Evolutionary conservation across 2,329 filamentous ascomycete species (phyloP).

Genomic region (Chaetomium sp.): DNA sequence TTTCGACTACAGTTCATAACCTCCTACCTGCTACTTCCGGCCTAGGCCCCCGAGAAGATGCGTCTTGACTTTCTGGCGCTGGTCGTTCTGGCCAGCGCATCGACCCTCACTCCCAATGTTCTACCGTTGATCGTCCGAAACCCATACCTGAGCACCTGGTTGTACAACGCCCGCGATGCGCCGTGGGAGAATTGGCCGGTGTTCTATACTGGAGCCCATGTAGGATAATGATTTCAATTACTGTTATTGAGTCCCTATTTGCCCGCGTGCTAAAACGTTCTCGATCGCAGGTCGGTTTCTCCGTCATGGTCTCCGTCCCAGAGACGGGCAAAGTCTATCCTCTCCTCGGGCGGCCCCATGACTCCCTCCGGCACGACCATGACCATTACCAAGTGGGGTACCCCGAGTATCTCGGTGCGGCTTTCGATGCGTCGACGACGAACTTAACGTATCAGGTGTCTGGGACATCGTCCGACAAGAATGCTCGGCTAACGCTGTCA

Average conservation of each 20-base stretch:
- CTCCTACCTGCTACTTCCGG: background rate
- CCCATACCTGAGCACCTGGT: constrained; percentile 55
- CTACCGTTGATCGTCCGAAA: constrained; percentile 53
- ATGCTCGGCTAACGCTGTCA: constrained; percentile 38
- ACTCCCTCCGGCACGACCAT: constrained; percentile 35
- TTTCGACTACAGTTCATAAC: background rate
- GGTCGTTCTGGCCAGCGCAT: constrained; percentile 37
- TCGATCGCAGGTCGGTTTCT: constrained; percentile 39
- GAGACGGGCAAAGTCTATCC: constrained; percentile 40
- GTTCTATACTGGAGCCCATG: constrained; percentile 32
- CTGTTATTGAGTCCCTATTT: background rate
- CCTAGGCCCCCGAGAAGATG: constrained; percentile 21
- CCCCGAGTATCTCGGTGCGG: constrained; percentile 39
- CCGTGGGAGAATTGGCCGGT: constrained; percentile 86
- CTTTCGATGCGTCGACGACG: constrained; percentile 44
- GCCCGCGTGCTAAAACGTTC: constrained; percentile 2
- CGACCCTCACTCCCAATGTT: constrained; percentile 49
- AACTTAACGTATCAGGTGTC: constrained; percentile 43
- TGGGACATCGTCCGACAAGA: constrained; percentile 23
- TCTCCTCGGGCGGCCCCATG: constrained; percentile 45
- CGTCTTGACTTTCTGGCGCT: constrained; percentile 28
- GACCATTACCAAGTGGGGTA: constrained; percentile 34
- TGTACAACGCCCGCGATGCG: constrained; percentile 60
- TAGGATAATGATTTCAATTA: constrained; percentile 11
- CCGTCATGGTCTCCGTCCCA: constrained; percentile 42